Evolutionary conservation across 768 basidiomycete species (phyloP), one percentile per base, ranked within the genome.

Genomic region (Calocybe gangraenosa): DNA sequence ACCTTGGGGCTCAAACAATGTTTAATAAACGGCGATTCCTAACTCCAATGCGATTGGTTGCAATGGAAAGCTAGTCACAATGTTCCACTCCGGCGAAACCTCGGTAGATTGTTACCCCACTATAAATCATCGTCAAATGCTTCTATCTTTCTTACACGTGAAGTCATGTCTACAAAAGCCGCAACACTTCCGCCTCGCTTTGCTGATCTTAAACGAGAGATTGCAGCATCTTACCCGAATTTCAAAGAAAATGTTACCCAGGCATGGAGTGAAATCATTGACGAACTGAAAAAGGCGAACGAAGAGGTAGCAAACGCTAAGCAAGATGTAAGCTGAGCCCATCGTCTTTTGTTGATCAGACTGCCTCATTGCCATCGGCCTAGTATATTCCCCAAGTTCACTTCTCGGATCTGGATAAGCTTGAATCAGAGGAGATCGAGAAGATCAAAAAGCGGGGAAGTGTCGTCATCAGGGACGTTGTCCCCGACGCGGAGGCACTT

Each of bases 321-420:
- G 2, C 61, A 75, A 0, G 65, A 77, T 37, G 84, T 82, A 53
- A 44, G 74, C n/a, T 57, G 19, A 8, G 17, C 17, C n/a, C n/a
- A n/a, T n/a, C n/a, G n/a, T n/a, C n/a, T 37, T 8, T 20, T 36
- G 19, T 42, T 22, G 31, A 32, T 44, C 17, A 36, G 6, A 8
- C 10, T n/a, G 15, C 4, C 19, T 17, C 7, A 11, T 33, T n/a
- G 31, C 34, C 13, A 37, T 44, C 21, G 25, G 10, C 44, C 14
- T 13, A 84, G 82, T 75, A 70, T 51, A 70, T 87, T 32, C 83
- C 84, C 3, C 76, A 79, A 59, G 74, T 87, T 39, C 65, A 75
- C 14, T 83, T 83, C 56, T 55, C 67, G 3, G 74, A 82, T 36
- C 63, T 87, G 13, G 58, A 68, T 3, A 71, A 57, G 17, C 60